A percentile compares a stretch with the other conserved stretches of the same genome.
Conservation (phyloP, 2,329 filamentous ascomycete species). For the Pseudocercospora ulei region DNA sequence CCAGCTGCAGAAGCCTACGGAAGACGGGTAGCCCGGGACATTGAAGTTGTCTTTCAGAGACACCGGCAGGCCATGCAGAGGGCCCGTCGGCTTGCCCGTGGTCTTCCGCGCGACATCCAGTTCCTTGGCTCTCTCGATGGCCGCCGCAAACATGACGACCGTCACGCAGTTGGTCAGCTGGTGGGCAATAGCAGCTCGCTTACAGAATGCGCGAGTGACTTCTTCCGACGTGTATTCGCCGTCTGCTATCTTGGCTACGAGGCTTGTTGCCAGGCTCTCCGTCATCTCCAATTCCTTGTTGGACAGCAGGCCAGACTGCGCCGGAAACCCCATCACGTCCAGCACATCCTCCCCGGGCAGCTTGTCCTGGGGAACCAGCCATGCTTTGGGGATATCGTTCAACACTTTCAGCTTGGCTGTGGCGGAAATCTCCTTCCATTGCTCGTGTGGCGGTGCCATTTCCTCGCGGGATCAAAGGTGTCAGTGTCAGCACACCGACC, state of each 20-base stretch:
- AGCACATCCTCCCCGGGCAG: slow-evolving; percentile 42
- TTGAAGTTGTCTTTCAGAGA: slow-evolving; percentile 65
- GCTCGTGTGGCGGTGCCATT: too few relatives aligned
- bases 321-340: slow-evolving; percentile 49
- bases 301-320: slow-evolving; percentile 51
- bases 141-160: slow-evolving; percentile 49
- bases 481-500: too few relatives aligned
- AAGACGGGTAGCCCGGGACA: slow-evolving; percentile 50
- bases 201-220: slow-evolving; percentile 48
- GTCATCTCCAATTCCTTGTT: slow-evolving; percentile 45
- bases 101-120: slow-evolving; percentile 45
- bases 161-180: slow-evolving; percentile 53
- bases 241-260: slow-evolving; percentile 37
- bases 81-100: slow-evolving; percentile 46
- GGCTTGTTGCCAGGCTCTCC: slow-evolving; percentile 33
- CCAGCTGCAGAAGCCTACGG: slow-evolving; percentile 55
- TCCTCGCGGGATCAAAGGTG: too few relatives aligned
- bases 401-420: slow-evolving; percentile 39
- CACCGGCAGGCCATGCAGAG: slow-evolving; percentile 57
- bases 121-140: slow-evolving; percentile 44
- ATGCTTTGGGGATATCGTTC: slow-evolving; percentile 49
- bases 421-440: slow-evolving; percentile 41
- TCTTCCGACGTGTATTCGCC: slow-evolving; percentile 44
- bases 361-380: slow-evolving; percentile 47
- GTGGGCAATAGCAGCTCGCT: slow-evolving; percentile 47